Percentiles rank a stretch among this genome's conserved stretches.
Evolutionary conservation across 2,329 filamentous ascomycete genomes (phyloP).

Genomic region (Dothistroma pini): DNA sequence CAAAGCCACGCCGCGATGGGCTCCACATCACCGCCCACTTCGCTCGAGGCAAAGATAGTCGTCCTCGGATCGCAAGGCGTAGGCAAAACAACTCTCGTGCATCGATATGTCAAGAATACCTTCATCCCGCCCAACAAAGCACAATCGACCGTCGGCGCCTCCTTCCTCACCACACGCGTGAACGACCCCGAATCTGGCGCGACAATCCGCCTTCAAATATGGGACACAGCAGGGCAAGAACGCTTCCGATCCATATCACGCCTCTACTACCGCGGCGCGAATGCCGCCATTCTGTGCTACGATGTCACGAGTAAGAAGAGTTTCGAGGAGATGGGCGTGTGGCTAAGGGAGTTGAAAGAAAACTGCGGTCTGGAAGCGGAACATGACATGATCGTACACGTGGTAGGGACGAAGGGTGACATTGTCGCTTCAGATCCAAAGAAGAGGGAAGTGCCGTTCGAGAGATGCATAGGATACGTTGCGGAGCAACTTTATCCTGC

Average conservation of each 20-base stretch:
- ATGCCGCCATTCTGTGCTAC: conserved; percentile 92
- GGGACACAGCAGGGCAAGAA: conserved; percentile 96
- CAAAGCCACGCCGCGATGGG: conserved; percentile 3
- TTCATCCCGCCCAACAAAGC: conserved; percentile 57
- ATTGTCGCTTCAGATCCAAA: conserved; percentile 80
- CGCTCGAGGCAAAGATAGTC: conserved; percentile 76
- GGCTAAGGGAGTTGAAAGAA: conserved; percentile 56
- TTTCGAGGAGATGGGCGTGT: conserved; percentile 88
- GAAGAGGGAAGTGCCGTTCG: conserved; percentile 81
- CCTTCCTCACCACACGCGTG: conserved; percentile 63
- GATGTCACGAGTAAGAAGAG: conserved; percentile 83
- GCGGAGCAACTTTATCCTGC: conserved; percentile 79
- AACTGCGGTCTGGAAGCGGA: conserved; percentile 21
- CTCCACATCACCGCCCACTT: conserved; percentile 34
- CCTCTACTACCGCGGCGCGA: conserved; percentile 93
- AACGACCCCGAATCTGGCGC: conserved; percentile 79
- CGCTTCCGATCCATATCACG: conserved; percentile 91
- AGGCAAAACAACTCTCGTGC: conserved; percentile 74
- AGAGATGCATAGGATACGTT: conserved; percentile 92
- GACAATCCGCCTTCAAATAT: conserved; percentile 86
- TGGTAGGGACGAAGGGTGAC: conserved; percentile 94
- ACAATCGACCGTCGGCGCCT: conserved; percentile 49
- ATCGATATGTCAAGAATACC: conserved; percentile 69
- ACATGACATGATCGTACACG: conserved; percentile 76
- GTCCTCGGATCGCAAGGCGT: conserved; percentile 76